Conservation (phyloP, 208 protist species). For the Crithidia fasciculata region DNA sequence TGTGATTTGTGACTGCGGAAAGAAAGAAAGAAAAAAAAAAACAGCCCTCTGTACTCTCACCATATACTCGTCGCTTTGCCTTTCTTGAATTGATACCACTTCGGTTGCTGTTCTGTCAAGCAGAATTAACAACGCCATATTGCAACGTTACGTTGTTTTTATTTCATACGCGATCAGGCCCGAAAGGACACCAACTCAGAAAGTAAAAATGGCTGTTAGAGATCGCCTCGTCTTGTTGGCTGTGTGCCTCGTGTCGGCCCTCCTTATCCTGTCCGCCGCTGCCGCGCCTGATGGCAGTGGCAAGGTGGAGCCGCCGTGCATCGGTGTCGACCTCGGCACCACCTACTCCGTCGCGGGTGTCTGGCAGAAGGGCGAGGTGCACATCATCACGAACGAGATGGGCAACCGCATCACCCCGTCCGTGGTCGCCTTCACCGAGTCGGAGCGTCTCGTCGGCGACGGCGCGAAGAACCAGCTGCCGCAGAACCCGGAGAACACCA, state of each 20-base stretch:
- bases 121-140: no score
- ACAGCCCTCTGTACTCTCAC: no score
- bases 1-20: not conserved
- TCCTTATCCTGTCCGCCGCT: conserved; percentile 31
- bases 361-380: conserved; percentile 94
- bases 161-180: not conserved
- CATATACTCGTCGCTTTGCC: no score
- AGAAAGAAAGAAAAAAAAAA: not conserved
- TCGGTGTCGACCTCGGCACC: conserved; percentile 95
- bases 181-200: no score
- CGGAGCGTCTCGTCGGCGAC: conserved; percentile 90
- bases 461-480: conserved; percentile 92
- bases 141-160: no score
- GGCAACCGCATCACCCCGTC: conserved; percentile 95
- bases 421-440: conserved; percentile 96
- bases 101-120: no score
- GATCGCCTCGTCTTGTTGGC: conserved; percentile 19
- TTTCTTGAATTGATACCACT: no score
- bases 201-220: conserved; percentile 9
- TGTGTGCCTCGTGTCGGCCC: conserved; percentile 29
- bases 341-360: conserved; percentile 98
- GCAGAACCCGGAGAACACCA: conserved; percentile 92
- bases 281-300: conserved; percentile 64
- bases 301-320: conserved; percentile 88
- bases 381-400: conserved; percentile 94